Percentiles rank a stretch among this genome's conserved stretches.
These are phyloP conservation scores for Solanum chaucha DNA, from an alignment of 257 asterid species.

Conservation along the genomic window DNA sequence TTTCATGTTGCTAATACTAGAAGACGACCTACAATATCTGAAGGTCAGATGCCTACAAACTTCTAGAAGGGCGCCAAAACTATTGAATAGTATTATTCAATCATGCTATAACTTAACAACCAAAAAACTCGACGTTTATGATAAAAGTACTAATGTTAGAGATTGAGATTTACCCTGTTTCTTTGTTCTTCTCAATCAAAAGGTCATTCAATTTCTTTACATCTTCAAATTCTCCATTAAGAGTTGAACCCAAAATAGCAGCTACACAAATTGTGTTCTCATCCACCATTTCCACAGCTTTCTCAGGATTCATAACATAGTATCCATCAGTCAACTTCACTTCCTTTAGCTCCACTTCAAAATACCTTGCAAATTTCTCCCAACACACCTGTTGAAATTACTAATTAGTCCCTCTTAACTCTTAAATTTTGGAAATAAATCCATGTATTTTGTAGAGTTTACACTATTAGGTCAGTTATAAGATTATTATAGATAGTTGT, in stretches of 20 bases:
- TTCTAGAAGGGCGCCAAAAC: not conserved
- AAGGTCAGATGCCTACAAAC: not conserved
- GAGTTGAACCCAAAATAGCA: constrained; percentile 83
- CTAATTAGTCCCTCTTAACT: not conserved
- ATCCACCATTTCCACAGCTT: constrained; percentile 83
- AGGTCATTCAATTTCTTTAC: constrained; percentile 74
- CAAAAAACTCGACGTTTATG: not conserved
- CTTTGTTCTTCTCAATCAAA: constrained; percentile 46
- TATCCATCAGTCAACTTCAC: constrained; percentile 71
- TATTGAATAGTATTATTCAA: not conserved
- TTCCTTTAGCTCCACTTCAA: constrained; percentile 86
- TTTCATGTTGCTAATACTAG: not conserved
- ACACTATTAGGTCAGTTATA: not conserved
- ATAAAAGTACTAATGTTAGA: not conserved
- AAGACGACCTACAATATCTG: not conserved
- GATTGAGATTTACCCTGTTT: constrained; percentile 51
- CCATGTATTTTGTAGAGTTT: not conserved
- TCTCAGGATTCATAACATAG: constrained; percentile 85
- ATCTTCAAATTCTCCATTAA: constrained; percentile 89
- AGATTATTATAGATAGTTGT: no score
- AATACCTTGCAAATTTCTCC: constrained; percentile 90
- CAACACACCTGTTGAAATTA: constrained; percentile 45
- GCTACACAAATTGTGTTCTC: constrained; percentile 93
- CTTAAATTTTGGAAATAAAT: not conserved
- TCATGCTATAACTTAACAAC: not conserved